Evolutionary conservation across 2,329 filamentous ascomycete species (phyloP), one percentile per base, ranked within the genome.

Genomic region (Eutypella sp.): DNA sequence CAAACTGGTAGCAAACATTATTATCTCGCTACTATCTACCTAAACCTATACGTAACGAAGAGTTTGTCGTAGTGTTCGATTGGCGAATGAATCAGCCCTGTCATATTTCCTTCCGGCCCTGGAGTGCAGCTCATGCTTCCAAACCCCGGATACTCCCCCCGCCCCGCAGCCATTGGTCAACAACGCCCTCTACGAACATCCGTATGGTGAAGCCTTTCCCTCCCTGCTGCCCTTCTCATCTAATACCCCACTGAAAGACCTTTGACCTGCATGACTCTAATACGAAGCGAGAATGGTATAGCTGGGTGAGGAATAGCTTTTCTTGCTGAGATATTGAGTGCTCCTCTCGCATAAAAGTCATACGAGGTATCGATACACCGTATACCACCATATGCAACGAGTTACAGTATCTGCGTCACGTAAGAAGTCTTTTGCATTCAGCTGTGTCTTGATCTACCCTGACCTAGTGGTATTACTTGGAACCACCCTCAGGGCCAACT

Each of bases 371-470:
- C 41, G 45, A 49, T 50, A 47, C 50, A 53, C 52, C 46, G n/a
- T n/a, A n/a, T n/a, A n/a, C n/a, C n/a, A n/a, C n/a, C n/a, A n/a
- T 49, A 53, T 53, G 52, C 47, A 52, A 42, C 51, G 44, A 42
- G 49, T 50, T 50, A 53, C 50, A 56, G 50, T 49, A 50, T 45
- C 49, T 56, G 53, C 51, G 42, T 55, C 36, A 56, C 48, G 45
- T 49, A 50, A 31, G 45, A 44, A 49, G 43, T 46, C 41, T 39
- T 48, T 44, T 44, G 46, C 46, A 43, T 41, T 48, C 37, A 44
- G 41, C 38, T 45, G 43, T 51, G 51, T 53, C 45, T 52, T 36
- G 45, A 49, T 41, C 42, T 52, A 39, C n/a, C n/a, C n/a, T 50
- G 49, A 31, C 11, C 29, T 33, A 33, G 13, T 11, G 29, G 42